Base-by-base conservation (phyloP, 345 rosid species). In the Lepidium africanum region DNA sequence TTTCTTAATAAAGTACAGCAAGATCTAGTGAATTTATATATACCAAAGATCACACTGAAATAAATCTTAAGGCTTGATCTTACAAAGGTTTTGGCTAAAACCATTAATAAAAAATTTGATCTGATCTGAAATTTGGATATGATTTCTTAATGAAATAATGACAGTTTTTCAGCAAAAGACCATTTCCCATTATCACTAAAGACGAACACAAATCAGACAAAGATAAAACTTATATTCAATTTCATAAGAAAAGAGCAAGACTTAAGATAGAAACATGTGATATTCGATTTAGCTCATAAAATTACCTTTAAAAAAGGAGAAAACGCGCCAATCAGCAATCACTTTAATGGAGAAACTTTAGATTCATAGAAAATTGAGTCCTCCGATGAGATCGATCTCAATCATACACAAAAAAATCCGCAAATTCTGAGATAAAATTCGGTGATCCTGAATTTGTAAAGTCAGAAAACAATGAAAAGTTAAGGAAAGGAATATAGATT, bases 281-380 rank as follows among this genome's bases (percentile, higher is more conserved):
- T 52, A 46, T 46, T 45, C 50, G 76, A 63, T 71, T 64, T 54
- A 71, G 48, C 64, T 63, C 45, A 36, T 36, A 61, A 2, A 70
- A 10, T 45, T 52, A 59, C 53, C 75, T 67, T 61, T 62, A 16
- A 56, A 65, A 17, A 47, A 16, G 16, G 30, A 30, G 37, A 47
- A 30, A 49, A 55, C 25, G 17, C 67, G 39, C 47, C 67, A 72
- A 48, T 64, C 50, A 63, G 58, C 12, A 64, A 54, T 10, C 40
- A 36, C 33, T 39, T 32, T 40, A 32, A 4, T 43, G 56, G 53
- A 23, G 51, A 58, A 36, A 32, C 50, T 59, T 42, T 17, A 73
- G 77, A 73, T 73, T 65, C 49, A 40, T 46, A 23, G 5, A 54
- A 50, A 59, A 2, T 49, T 54, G 15, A 15, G 8, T 11, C 1